phyloP scores from a whole-genome alignment of 2,329 filamentous ascomycete species.

The Grosmannia penicillata region DNA sequence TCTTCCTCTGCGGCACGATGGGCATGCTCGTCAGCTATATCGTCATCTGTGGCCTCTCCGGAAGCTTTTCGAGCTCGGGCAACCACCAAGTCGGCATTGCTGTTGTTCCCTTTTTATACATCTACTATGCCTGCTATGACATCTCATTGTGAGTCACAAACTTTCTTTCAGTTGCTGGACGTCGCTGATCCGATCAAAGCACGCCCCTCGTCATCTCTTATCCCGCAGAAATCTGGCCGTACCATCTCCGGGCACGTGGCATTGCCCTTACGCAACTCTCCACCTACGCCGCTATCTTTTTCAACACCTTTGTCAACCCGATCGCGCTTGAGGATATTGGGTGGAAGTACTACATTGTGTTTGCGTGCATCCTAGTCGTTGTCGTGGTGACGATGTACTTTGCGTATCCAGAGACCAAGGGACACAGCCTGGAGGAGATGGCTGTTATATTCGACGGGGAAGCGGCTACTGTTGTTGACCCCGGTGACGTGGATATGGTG shows the following conservation, averaged over 20 bases:
- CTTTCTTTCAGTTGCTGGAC: neutral
- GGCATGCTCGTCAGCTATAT: constrained; percentile 9
- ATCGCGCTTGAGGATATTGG: constrained; percentile 3
- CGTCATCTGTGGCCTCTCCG: neutral
- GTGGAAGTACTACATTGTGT: constrained; percentile 6
- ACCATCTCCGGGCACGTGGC: constrained; percentile 2
- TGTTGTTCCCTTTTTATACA: constrained; percentile 19
- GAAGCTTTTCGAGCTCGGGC: constrained; percentile 7
- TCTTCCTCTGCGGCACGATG: constrained; percentile 16
- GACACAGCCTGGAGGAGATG: constrained; percentile 12
- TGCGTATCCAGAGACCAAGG: constrained; percentile 8
- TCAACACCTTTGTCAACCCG: constrained; percentile 6
- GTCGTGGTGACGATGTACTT: neutral
- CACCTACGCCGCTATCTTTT: constrained; percentile 1
- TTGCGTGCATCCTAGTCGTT: constrained; percentile 5
- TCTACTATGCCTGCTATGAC: constrained; percentile 17
- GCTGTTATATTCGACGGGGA: constrained; percentile 2
- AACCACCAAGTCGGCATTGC: constrained; percentile 10
- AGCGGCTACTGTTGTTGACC: neutral
- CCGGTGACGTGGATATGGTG: neutral
- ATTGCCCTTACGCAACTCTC: neutral
- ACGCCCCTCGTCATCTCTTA: constrained; percentile 2
- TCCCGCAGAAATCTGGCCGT: constrained; percentile 2
- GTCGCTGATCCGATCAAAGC: neutral
- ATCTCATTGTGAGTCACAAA: neutral